Percentiles rank a stretch among this genome's conserved stretches.
Conservation (phyloP, 352 stramenopile species). For the Phytophthora foliorum region DNA sequence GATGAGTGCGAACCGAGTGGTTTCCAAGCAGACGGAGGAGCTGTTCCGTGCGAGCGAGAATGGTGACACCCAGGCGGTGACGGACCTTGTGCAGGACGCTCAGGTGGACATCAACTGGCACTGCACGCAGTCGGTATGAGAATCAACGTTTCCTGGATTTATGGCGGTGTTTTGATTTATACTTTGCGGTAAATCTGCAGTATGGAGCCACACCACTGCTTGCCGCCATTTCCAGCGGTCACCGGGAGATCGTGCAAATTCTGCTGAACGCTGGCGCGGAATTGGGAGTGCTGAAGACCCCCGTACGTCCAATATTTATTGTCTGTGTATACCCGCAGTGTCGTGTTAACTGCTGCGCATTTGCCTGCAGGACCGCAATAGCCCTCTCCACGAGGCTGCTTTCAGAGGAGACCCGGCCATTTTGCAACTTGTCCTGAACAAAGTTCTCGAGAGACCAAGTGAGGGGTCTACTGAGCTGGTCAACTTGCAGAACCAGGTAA, state of each 20-base stretch:
- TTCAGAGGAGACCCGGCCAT: slow-evolving; percentile 65
- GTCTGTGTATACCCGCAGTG: background rate
- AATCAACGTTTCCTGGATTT: background rate
- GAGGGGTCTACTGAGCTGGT: slow-evolving; percentile 52
- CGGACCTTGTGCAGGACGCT: slow-evolving; percentile 52
- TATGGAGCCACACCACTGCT: slow-evolving; percentile 80
- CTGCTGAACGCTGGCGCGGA: slow-evolving; percentile 68
- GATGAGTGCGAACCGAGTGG: slow-evolving; percentile 78
- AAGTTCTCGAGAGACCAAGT: slow-evolving; percentile 56
- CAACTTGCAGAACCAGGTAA: slow-evolving; percentile 71
- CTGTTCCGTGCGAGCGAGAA: slow-evolving; percentile 69
- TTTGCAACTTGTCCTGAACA: slow-evolving; percentile 56
- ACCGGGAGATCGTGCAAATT: slow-evolving; percentile 60
- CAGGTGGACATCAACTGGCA: slow-evolving; percentile 81
- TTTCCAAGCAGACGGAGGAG: slow-evolving; percentile 65
- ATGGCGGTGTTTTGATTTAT: background rate
- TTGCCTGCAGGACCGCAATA: slow-evolving; percentile 75
- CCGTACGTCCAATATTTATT: slow-evolving; percentile 39
- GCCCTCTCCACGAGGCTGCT: slow-evolving; percentile 75
- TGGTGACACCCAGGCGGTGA: slow-evolving; percentile 58
- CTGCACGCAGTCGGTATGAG: slow-evolving; percentile 60
- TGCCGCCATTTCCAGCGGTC: slow-evolving; percentile 71
- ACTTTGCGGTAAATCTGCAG: slow-evolving; percentile 32
- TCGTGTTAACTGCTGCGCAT: background rate
- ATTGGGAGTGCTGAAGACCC: slow-evolving; percentile 75